Evolutionary conservation across 164 flowering plant species (phyloP), one percentile per base, ranked within the genome.

Genomic region (Amborella trichopoda): DNA sequence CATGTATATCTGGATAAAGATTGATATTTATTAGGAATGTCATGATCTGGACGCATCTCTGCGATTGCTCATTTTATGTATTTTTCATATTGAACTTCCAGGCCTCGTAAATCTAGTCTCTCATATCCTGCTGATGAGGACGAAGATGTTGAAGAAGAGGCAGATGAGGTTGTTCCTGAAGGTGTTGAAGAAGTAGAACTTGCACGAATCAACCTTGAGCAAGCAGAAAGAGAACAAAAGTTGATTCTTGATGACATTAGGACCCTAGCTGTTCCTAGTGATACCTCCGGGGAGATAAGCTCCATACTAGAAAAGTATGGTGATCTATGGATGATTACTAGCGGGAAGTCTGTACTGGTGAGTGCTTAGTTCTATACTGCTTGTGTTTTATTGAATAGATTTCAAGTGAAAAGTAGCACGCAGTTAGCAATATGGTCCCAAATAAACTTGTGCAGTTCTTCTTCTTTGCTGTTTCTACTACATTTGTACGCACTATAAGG

Each of bases 171-270:
- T 47, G 99, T 93, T 52, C 99, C 99, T 54, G 94, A 84, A 60
- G 99, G 99, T 37, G 94, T 88, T 59, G 96, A 85, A 72, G 96
- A 93, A 69, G 96, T 93, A 39, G 99, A 88, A 66, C 79, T 79
- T 44, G 96, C 96, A 58, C 78, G 71, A 71, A 65, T 93, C 26
- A 63, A 65, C 48, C 94, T 93, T 56, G 99, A 93, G 64, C 68
- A 71, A 48, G 75, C 71, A 64, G 99, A 88, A 46, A 55, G 88
- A 47, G 78, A 64, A 46, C 64, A 71, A 52, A 88, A 72, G 56
- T 54, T 93, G 63, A 65, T 85, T 53, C 77, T 79, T 59, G 76
- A 68, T 61, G 96, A 93, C 61, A 81, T 88, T 22, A 66, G 74
- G 62, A 81, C 68, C 57, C 53, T 93, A 46, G 80, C 95, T 40